These are phyloP conservation scores for Neurospora sp. DNA, from an alignment of 495 filamentous ascomycete genomes.

Conservation along the genomic window DNA sequence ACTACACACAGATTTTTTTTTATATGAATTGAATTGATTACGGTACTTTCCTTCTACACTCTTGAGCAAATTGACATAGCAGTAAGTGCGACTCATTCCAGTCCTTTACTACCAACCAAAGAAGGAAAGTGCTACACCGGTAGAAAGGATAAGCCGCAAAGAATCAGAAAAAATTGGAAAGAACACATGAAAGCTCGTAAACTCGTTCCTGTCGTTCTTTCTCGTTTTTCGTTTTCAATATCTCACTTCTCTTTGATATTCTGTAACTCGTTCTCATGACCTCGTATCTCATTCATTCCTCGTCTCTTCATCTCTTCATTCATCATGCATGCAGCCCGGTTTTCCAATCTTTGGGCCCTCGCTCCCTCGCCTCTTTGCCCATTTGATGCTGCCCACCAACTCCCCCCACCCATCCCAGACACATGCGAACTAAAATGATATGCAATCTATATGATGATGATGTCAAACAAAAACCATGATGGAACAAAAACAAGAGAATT, in stretches of 20 bases:
- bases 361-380: background rate
- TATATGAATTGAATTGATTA: background rate
- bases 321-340: background rate
- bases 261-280: background rate
- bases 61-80: background rate
- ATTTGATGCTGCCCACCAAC: background rate
- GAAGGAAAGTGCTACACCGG: background rate
- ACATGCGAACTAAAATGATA: background rate
- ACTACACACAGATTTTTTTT: background rate
- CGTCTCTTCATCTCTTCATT: background rate
- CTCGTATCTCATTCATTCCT: background rate
- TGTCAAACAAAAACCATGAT: background rate
- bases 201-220: background rate
- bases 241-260: background rate
- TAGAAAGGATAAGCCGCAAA: background rate
- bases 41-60: background rate
- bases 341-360: background rate
- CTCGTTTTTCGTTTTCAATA: background rate
- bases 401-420: background rate
- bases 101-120: background rate
- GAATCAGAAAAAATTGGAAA: background rate
- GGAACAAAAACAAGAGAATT: background rate
- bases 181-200: background rate
- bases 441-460: background rate
- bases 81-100: background rate